Base-by-base conservation (phyloP, 164 flowering plant species). In the Berberis vulgaris region DNA sequence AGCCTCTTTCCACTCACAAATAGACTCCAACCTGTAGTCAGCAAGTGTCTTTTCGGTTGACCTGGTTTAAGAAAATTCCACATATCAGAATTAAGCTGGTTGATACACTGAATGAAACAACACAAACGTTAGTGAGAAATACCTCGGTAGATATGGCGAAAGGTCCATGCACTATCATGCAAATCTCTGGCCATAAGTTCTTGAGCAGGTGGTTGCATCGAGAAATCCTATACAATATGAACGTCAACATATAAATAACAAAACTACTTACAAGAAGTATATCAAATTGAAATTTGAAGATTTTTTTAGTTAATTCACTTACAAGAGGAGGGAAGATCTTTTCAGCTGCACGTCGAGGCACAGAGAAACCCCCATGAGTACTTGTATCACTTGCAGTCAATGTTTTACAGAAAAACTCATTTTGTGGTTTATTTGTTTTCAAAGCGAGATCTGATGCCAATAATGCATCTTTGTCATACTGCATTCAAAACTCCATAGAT, bases 321-420 rank as follows among this genome's bases (percentile, higher is more conserved):
- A 95, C 99, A 68, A 95, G 88, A 75, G 91, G 71, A 67, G 99
- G 99, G 74, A 95, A 95, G 13, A 89, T 91, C 69, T 95, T 95
- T 70, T 95, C 99, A 43, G 99, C 99, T 65, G 97, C 90, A 61
- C 97, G 97, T n/a, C 99, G 99, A 2, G 97, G 99, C 43, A 95
- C 99, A 49, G 99, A 95, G 72, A 95, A 95, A 42, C 99, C 99
- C 49, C 99, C 99, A 82, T 95, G 99, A 55, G 99, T 95, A 73
- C 99, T 95, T 5, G 97, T 91, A 67, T 95, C 99, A 83, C 98
- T 94, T 41, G 99, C 97, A 10, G 99, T 94, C 72, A 94, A 69
- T 54, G 96, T 91, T 72, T 95, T 95, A 64, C 99, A 95, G 80
- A 95, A 95, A 63, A 95, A 95, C 12, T 95, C 99, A 3, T 96